These are phyloP conservation scores for Euphorbia pulcherrima DNA, from an alignment of 345 rosid genomes.

Conservation along the genomic window DNA sequence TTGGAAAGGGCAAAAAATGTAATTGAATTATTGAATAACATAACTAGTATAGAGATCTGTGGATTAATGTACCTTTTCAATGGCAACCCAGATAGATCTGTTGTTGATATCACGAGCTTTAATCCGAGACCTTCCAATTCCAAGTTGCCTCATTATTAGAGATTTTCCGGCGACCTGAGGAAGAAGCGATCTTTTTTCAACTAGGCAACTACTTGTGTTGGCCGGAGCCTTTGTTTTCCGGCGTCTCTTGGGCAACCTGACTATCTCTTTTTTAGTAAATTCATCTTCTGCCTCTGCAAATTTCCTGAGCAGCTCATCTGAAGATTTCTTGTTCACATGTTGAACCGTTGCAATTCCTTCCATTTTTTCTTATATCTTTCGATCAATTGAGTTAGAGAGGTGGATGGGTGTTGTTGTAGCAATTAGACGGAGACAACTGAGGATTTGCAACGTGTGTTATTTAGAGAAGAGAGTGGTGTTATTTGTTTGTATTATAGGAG, in stretches of 20 bases:
- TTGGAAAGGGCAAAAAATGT: too few relatives aligned
- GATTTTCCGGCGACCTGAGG: constrained; percentile 41
- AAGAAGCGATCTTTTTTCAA: constrained; percentile 65
- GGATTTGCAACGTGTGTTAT: neutral
- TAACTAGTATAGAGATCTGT: too few relatives aligned
- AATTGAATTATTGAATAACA: too few relatives aligned
- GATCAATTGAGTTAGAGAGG: neutral
- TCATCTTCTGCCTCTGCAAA: constrained; percentile 49
- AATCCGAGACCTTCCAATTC: constrained; percentile 46
- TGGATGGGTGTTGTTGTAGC: neutral
- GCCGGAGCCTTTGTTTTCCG: constrained; percentile 25
- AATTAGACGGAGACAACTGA: too few relatives aligned
- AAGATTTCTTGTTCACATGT: constrained; percentile 65
- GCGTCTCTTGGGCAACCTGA: constrained; percentile 29
- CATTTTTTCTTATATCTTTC: neutral
- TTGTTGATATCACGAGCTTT: constrained; percentile 39
- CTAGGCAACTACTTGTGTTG: constrained; percentile 19
- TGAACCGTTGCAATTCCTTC: constrained; percentile 33
- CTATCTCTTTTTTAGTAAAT: neutral
- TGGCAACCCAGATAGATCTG: constrained; percentile 52
- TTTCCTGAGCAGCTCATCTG: constrained; percentile 79
- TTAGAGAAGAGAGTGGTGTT: neutral
- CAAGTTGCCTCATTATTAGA: constrained; percentile 45
- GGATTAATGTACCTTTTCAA: constrained; percentile 55
- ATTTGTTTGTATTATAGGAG: constrained; percentile 15